Evolutionary conservation across 306 rosid species (phyloP), one percentile per base, ranked within the genome.

Genomic region (Fragaria nilgerrensis): DNA sequence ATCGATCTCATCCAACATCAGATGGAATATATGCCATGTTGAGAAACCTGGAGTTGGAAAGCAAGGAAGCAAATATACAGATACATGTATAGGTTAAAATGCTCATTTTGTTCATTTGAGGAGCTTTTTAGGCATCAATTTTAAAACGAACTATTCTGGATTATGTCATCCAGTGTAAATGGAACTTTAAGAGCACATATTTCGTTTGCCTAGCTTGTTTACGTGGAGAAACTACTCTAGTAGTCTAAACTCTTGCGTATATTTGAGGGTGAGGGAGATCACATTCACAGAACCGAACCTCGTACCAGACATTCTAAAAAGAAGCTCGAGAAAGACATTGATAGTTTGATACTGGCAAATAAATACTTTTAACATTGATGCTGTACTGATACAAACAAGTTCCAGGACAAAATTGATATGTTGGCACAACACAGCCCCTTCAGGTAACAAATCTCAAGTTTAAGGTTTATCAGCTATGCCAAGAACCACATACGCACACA

Each of bases 1-100:
- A 90, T 80, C 80, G 77, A 65, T 86, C 88, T 70, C 94, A 92
- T 89, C 84, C 90, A 20, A 86, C 77, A 64, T 86, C 92, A 9
- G 70, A 77, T 17, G 92, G 88, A 45, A 92, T 90, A 22, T 87
- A 90, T 64, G 80, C 78, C 25, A 74, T 74, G 49, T 78, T 88
- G 75, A 76, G 87, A 80, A 70, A 78, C 47, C 64, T 90, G 68
- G 92, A 88, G 87, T 44, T 70, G 49, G 97, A 90, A 80, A 85
- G 86, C 75, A 82, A 75, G 77, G 87, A 76, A 22, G 48, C 78
- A 32, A 65, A 59, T 17, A 75, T 73, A 88, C 22, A 37, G 52
- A 55, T n/a, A 68, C 48, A 81, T 65, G 32, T 41, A 78, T 75
- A 70, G 76, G 58, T 14, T 66, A 32, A 19, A 43, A 29, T 41